phyloP scores from a whole-genome alignment of 352 stramenopile species.

The Phytophthora nicotianae region DNA sequence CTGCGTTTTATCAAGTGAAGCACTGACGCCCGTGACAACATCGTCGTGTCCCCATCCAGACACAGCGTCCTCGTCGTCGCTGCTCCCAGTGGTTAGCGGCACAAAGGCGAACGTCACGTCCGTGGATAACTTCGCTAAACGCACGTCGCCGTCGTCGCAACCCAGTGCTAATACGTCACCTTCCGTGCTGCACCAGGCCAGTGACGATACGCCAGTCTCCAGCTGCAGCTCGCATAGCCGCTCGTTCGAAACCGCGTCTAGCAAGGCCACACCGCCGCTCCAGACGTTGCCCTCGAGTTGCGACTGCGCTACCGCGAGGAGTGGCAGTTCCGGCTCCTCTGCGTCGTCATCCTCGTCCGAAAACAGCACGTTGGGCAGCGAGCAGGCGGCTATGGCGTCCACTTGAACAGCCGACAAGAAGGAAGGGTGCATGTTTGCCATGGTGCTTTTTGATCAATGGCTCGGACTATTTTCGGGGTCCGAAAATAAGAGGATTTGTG shows the following conservation, averaged over 20 bases:
- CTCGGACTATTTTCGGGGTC: conserved; percentile 2
- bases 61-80: conserved; percentile 9
- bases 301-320: conserved; percentile 73
- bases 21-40: conserved; percentile 60
- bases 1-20: conserved; percentile 53
- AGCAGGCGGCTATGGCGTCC: conserved; percentile 49
- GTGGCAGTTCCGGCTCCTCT: conserved; percentile 33
- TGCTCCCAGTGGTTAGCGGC: conserved; percentile 21
- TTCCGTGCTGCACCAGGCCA: conserved; percentile 63
- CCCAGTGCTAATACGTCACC: conserved; percentile 56
- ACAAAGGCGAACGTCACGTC: conserved; percentile 51
- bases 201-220: conserved; percentile 47
- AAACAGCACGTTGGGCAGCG: conserved; percentile 28
- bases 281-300: conserved; percentile 80
- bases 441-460: conserved; percentile 7
- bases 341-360: conserved; percentile 28
- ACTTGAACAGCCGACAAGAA: conserved; percentile 46
- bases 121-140: conserved; percentile 43
- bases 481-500: conserved; percentile 1
- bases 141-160: conserved; percentile 82
- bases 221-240: conserved; percentile 52
- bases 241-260: conserved; percentile 48
- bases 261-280: conserved; percentile 61
- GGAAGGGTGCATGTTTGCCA: conserved; percentile 19
- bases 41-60: conserved; percentile 67